Base-by-base conservation (phyloP, 1,284 basidiomycete species). In the Ceratobasidium sp. region DNA sequence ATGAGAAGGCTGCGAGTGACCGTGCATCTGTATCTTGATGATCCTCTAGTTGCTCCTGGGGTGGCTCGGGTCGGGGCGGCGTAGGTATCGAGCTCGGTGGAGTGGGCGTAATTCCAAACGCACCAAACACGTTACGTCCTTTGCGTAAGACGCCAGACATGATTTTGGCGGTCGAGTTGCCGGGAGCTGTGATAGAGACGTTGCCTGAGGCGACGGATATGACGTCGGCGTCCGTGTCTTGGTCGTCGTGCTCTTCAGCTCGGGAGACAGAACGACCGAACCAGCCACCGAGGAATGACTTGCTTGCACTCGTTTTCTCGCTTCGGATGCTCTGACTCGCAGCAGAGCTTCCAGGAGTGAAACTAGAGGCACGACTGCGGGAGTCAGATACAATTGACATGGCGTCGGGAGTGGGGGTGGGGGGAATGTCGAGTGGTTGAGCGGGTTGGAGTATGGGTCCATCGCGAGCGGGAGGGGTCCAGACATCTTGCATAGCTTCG, bases 401-500 rank as follows among this genome's bases (percentile, higher is more conserved):
- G 83, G 85, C 54, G 85, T 83, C 46, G 87, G 80, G 20, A 82
- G 82, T 46, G 23, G 80, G 20, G 82, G 82, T 46, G 23, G 78
- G 68, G 40, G 78, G 76, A 17, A 78, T 69, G 57, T 68, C 68
- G n/a, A 78, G 70, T 20, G 77, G 68, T 23, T 64, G 66, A 5
- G 73, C 23, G 10, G 62, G 62, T 26, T 57, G 46, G 50, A 75
- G 48, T 17, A 20, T 46, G 15, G 62, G 42, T 26, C 33, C 17
- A 46, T 75, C 73, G 12, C 73, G 61, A 57, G 73, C 23, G 50
- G 59, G 71, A 40, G 76, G 77, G 23, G 66, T 61, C 68, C 42
- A 73, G n/a, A 56, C 78, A 74, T 93, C 92, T 54, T 89, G 87
- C 67, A 94, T 88, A 0, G 93, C 93, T 82, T 94, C 93, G 0